Conservation (phyloP, 1,284 basidiomycete species). For the Malassezia sp. region DNA sequence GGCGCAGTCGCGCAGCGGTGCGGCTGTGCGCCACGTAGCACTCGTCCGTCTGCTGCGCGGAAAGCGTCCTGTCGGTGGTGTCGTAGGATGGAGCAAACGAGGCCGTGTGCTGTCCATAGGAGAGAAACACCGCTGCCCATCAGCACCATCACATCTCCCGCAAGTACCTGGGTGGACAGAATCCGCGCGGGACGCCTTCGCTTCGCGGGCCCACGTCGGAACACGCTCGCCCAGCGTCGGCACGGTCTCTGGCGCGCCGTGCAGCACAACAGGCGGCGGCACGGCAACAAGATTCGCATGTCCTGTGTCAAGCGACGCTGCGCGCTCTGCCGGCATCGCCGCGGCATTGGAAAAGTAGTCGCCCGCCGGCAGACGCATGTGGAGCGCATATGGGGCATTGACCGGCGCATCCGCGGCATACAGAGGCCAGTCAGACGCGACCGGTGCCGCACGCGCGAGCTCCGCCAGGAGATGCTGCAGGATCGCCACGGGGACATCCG, state of each 20-base stretch:
- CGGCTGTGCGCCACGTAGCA: background rate
- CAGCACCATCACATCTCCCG: too few species aligned
- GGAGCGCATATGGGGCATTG: slow-evolving; percentile 30
- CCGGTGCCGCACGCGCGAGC: background rate
- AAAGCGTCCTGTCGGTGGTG: slow-evolving; percentile 22
- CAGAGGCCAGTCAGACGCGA: too few species aligned
- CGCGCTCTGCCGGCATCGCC: slow-evolving; percentile 13
- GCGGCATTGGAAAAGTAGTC: slow-evolving; percentile 43
- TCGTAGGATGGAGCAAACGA: slow-evolving; percentile 36
- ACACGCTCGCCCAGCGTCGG: slow-evolving; percentile 23
- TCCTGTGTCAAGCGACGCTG: slow-evolving; percentile 22
- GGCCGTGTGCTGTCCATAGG: slow-evolving; percentile 31
- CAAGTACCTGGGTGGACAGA: too few species aligned
- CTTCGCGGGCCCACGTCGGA: slow-evolving; percentile 1
- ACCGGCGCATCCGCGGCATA: too few species aligned
- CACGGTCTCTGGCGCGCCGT: slow-evolving; percentile 14
- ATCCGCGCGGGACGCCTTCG: too few species aligned
- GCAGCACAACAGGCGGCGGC: slow-evolving; percentile 20
- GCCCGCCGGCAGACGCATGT: slow-evolving; percentile 37
- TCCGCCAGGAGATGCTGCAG: slow-evolving; percentile 4
- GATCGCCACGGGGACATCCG: slow-evolving; percentile 1
- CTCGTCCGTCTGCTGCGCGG: slow-evolving; percentile 13
- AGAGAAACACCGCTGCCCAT: slow-evolving; percentile 29
- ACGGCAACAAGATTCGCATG: slow-evolving; percentile 32
- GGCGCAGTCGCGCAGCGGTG: background rate